Evolutionary conservation across 306 rosid species (phyloP), one percentile per base, ranked within the genome.

Genomic region (Pueraria montana): DNA sequence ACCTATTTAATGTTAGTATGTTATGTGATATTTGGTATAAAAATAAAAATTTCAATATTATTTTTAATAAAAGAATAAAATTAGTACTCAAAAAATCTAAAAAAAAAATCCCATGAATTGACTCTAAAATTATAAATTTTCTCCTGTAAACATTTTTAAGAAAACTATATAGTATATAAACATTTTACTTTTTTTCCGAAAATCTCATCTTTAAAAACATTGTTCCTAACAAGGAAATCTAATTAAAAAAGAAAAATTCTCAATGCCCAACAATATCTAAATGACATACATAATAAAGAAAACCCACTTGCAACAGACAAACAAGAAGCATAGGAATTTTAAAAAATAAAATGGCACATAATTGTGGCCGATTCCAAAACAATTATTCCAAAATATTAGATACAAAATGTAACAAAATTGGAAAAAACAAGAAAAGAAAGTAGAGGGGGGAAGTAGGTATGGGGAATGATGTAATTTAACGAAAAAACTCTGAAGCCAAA

Each of bases 391-490:
- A 59, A 82, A 83, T 23, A 27, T 3, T 85, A 82, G 76, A 56
- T 82, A 85, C 80, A 85, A 72, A 75, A 69, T 20, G 82, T 79
- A 80, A 80, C 84, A 84, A 85, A 85, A 85, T 48, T 80, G 82
- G 72, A 62, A 74, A 21, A 78, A 56, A 62, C 53, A 6, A 27
- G 26, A 73, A 63, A 61, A 61, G 55, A 34, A 16, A 78, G 34
- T 11, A 10, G 10, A 23, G 43, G 26, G 1, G 36, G 38, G 62
- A 4, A 2, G 21, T 8, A 9, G 64, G 49, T 42, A 63, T 38
- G 76, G 11, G 50, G 64, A 76, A 59, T 72, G 46, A 48, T 74
- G 34, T 79, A 20, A 72, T 14, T 24, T 64, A 84, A 72, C 52
- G 49, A 43, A 80, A 77, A 58, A 71, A 56, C 84, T 81, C 77